A percentile compares a stretch with the other conserved stretches of the same genome.
phyloP scores from a whole-genome alignment of 1,284 basidiomycete genomes.

The Ganoderma multipileum region DNA sequence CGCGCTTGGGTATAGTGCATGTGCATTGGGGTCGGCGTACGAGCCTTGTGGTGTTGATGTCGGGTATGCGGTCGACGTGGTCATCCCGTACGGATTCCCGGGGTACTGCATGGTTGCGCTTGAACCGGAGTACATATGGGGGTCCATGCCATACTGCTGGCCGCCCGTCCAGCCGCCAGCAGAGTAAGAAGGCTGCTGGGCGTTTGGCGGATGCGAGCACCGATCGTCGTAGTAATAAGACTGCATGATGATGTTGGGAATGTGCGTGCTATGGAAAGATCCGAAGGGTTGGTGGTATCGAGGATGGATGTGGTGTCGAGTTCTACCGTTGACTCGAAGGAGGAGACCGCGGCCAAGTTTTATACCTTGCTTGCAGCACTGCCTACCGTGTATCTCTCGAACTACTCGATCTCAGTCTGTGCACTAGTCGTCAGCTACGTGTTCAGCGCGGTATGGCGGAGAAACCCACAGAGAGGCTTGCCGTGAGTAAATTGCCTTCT shows the following conservation, averaged over 20 bases:
- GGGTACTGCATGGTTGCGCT: background rate
- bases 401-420: background rate
- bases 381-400: background rate
- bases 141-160: slow-evolving; percentile 1
- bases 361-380: background rate
- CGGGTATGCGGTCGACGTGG: background rate
- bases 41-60: background rate
- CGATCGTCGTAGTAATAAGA: background rate
- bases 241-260: background rate
- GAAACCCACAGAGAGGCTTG: background rate
- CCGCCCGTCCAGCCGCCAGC: background rate
- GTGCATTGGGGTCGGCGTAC: background rate
- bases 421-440: background rate
- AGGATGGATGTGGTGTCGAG: slow-evolving; percentile 1
- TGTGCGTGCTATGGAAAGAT: background rate
- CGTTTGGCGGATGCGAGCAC: background rate
- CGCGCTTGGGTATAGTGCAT: background rate
- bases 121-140: background rate
- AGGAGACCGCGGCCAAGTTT: background rate
- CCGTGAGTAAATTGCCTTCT: slow-evolving; percentile 3
- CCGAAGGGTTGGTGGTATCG: background rate
- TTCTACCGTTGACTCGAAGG: background rate
- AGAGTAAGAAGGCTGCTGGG: background rate
- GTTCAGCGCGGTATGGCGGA: background rate
- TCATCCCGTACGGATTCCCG: background rate